phyloP scores from a whole-genome alignment of 2,329 filamentous ascomycete genomes.

The Arachnopeziza araneosa region DNA sequence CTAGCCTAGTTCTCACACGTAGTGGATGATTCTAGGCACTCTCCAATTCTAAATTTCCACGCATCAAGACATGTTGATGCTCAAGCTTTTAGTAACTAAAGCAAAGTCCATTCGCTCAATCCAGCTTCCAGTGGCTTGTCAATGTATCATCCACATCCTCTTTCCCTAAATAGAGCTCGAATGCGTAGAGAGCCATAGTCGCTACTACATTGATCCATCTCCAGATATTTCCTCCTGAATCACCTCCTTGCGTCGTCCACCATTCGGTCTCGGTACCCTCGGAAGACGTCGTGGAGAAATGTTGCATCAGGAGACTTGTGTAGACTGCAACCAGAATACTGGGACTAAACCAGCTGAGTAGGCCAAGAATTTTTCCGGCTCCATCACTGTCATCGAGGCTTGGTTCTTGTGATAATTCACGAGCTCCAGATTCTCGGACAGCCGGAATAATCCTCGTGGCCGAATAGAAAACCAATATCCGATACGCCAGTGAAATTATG shows the following conservation, averaged over 20 bases:
- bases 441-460: constrained; percentile 94
- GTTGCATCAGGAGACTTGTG: constrained; percentile 89
- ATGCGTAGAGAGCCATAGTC: constrained; percentile 83
- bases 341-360: constrained; percentile 90
- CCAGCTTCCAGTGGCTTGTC: constrained; percentile 86
- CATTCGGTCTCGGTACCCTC: constrained; percentile 62
- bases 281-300: constrained; percentile 71
- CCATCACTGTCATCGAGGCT: constrained; percentile 80
- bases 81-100: background rate
- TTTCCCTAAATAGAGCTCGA: constrained; percentile 83
- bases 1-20: background rate
- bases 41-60: background rate
- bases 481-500: constrained; percentile 89
- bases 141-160: constrained; percentile 70
- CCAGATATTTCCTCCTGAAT: constrained; percentile 80
- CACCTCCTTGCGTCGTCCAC: constrained; percentile 82
- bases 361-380: constrained; percentile 71
- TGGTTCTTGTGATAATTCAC: constrained; percentile 77
- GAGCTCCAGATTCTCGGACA: constrained; percentile 78
- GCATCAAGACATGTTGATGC: background rate
- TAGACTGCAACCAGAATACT: constrained; percentile 95
- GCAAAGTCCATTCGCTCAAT: constrained; percentile 46
- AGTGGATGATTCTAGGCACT: background rate
- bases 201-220: constrained; percentile 88
- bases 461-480: constrained; percentile 91